phyloP scores from a whole-genome alignment of 2,329 filamentous ascomycete genomes.

The Calonectria crousiana region DNA sequence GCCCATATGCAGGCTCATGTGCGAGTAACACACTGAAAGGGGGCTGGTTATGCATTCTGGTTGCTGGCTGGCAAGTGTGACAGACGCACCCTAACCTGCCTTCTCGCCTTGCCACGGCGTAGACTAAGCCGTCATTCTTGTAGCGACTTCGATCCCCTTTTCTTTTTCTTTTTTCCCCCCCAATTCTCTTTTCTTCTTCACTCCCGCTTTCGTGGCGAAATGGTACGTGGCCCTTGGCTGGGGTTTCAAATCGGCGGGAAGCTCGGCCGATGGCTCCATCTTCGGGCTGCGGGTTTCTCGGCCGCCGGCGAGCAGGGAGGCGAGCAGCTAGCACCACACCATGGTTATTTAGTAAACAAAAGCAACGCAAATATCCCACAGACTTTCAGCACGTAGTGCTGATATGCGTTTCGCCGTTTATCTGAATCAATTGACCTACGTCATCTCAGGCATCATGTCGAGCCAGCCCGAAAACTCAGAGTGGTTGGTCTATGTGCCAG shows the following conservation, averaged over 20 bases:
- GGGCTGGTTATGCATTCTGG: neutral
- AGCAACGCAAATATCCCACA: neutral
- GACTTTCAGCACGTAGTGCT: neutral
- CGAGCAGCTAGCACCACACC: neutral
- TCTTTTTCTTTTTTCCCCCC: neutral
- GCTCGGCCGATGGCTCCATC: constrained; percentile 1
- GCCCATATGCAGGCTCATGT: neutral
- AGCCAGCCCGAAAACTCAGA: constrained; percentile 11
- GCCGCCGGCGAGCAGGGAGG: neutral
- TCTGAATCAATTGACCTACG: neutral
- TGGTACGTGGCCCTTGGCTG: neutral
- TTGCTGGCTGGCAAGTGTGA: neutral
- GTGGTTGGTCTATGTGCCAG: constrained; percentile 13
- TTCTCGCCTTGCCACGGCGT: neutral
- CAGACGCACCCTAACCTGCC: neutral
- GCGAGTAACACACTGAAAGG: neutral
- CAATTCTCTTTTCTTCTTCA: neutral
- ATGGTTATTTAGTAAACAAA: neutral
- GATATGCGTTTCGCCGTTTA: neutral
- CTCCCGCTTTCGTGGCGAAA: neutral
- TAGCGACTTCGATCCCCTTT: neutral
- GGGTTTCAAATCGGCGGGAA: neutral
- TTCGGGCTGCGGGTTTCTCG: constrained; percentile 3
- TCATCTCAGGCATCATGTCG: neutral
- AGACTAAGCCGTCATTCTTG: neutral